These are phyloP conservation scores for Tolypocladium nubicola DNA, from an alignment of 2,329 filamentous ascomycete genomes.

Conservation along the genomic window DNA sequence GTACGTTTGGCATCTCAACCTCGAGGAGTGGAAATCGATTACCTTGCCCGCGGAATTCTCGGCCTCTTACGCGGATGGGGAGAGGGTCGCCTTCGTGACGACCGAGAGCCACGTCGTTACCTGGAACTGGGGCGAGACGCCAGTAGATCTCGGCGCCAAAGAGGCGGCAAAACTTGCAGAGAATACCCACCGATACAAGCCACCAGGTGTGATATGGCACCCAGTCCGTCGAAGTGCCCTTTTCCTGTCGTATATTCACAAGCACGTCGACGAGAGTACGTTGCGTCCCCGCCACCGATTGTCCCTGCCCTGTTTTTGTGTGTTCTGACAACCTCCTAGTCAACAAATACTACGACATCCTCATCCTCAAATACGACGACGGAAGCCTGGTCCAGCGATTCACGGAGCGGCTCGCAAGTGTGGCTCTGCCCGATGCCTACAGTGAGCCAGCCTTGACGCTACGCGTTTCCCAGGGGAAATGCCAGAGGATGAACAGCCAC, in stretches of 20 bases:
- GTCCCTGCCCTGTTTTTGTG: background rate
- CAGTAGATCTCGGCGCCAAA: conserved; percentile 7
- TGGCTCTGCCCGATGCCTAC: background rate
- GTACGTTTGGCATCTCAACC: conserved; percentile 10
- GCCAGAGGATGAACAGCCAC: background rate
- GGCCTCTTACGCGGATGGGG: conserved; percentile 9
- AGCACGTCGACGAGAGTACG: background rate
- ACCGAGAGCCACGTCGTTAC: conserved; percentile 9
- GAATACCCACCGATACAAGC: background rate
- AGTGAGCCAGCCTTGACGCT: no score
- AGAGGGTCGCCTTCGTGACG: conserved; percentile 11
- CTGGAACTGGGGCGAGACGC: conserved; percentile 11
- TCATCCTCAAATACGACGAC: background rate
- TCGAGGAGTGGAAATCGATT: conserved; percentile 8
- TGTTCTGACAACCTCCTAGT: background rate
- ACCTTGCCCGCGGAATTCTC: conserved; percentile 8
- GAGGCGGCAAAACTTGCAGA: background rate
- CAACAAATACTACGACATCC: background rate
- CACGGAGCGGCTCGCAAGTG: background rate
- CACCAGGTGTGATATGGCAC: background rate
- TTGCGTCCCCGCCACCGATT: background rate
- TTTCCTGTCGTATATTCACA: background rate
- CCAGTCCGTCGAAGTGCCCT: background rate
- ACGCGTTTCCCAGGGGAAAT: background rate
- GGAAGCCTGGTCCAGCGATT: background rate